Percentiles rank a stretch among this genome's conserved stretches.
These are phyloP conservation scores for Nephelium lappaceum DNA, from an alignment of 345 rosid genomes.

Conservation along the genomic window DNA sequence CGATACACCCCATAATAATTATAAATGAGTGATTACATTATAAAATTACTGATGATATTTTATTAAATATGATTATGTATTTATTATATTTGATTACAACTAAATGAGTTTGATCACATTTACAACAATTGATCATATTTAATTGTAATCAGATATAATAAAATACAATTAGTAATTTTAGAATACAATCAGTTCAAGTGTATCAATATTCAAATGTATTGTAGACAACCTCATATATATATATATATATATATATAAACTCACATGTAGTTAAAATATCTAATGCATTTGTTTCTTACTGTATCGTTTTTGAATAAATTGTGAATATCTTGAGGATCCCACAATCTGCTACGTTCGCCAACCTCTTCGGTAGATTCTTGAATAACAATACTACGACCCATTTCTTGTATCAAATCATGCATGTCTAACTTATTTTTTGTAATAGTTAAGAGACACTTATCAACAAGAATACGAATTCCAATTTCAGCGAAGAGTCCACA, in stretches of 20 bases:
- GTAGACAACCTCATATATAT: too few species aligned
- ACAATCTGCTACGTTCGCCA: conserved; percentile 12
- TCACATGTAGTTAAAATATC: not conserved
- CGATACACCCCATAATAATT: too few species aligned
- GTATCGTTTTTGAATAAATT: conserved; percentile 8
- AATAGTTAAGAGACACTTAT: conserved; percentile 7
- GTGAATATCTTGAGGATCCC: conserved; percentile 7
- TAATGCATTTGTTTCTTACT: not conserved
- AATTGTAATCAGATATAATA: too few species aligned
- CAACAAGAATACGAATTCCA: conserved; percentile 10
- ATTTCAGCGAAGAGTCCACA: not conserved
- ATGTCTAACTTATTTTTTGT: not conserved
- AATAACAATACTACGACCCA: conserved; percentile 10
- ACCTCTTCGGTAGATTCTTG: conserved; percentile 15
- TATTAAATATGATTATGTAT: too few species aligned
- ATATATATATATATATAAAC: not conserved
- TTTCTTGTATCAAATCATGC: conserved; percentile 18
- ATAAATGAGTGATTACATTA: too few species aligned
- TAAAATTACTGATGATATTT: too few species aligned
- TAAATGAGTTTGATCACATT: too few species aligned
- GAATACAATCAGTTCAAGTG: too few species aligned
- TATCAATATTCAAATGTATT: too few species aligned
- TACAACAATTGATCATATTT: too few species aligned
- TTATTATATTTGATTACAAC: too few species aligned
- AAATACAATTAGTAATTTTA: too few species aligned